Conservation (phyloP, 805 yeast species). For the Brettanomyces bruxellensis region DNA sequence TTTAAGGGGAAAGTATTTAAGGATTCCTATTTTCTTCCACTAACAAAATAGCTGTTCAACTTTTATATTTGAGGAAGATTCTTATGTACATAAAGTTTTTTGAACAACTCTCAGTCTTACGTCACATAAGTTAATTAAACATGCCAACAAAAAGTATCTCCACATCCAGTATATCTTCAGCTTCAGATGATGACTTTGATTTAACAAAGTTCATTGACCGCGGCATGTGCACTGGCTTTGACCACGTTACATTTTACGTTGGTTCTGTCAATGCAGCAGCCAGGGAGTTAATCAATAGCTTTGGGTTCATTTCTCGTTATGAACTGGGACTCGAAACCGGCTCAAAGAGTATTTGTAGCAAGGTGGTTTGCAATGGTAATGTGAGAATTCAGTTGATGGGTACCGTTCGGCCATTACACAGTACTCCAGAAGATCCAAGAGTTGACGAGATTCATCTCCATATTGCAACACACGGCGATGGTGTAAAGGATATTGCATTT, state of each 20-base stretch:
- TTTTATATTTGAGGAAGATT: too few relatives aligned
- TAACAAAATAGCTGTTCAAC: too few relatives aligned
- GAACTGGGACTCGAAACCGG: conserved; percentile 64
- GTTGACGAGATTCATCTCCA: conserved; percentile 34
- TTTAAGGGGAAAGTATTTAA: too few relatives aligned
- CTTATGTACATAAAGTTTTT: too few relatives aligned
- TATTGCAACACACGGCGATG: conserved; percentile 59
- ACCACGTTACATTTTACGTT: conserved; percentile 61
- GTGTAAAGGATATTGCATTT: conserved; percentile 71
- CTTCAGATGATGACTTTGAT: background rate
- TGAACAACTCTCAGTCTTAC: too few relatives aligned
- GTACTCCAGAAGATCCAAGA: conserved; percentile 6
- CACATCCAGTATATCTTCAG: background rate
- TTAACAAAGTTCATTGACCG: background rate
- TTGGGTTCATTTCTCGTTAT: conserved; percentile 61
- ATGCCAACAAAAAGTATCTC: too few relatives aligned
- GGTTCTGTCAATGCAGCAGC: conserved; percentile 67
- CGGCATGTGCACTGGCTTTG: conserved; percentile 32
- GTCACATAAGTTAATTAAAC: too few relatives aligned
- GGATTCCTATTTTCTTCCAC: too few relatives aligned
- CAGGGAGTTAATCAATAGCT: conserved; percentile 37
- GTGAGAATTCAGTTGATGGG: conserved; percentile 41
- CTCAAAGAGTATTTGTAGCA: conserved; percentile 41
- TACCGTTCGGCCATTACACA: conserved; percentile 23
- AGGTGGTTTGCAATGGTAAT: conserved; percentile 51